These are phyloP conservation scores for Aspergillus sclerotioniger DNA, from an alignment of 495 filamentous ascomycete genomes.

Conservation along the genomic window DNA sequence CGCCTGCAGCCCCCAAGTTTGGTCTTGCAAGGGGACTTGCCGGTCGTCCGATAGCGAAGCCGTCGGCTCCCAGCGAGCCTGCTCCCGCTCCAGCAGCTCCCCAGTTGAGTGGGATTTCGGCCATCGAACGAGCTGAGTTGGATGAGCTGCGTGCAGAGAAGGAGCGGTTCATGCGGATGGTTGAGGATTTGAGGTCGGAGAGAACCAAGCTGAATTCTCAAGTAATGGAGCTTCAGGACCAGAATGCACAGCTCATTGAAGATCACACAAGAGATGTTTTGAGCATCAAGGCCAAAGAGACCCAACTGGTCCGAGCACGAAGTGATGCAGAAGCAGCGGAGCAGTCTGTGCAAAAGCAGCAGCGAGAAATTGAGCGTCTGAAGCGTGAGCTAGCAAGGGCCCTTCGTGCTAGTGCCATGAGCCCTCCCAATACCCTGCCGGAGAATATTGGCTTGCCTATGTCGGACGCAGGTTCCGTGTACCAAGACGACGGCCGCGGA, in stretches of 20 bases:
- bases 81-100: slow-evolving; percentile 43
- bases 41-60: slow-evolving; percentile 82
- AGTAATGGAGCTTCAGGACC: slow-evolving; percentile 84
- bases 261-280: slow-evolving; percentile 95
- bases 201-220: slow-evolving; percentile 71
- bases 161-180: slow-evolving; percentile 66
- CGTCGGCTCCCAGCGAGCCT: slow-evolving; percentile 48
- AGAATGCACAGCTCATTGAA: slow-evolving; percentile 95
- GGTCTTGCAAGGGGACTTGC: slow-evolving; percentile 76
- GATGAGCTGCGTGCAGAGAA: slow-evolving; percentile 83
- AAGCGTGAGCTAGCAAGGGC: slow-evolving; percentile 68
- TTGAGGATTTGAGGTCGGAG: slow-evolving; percentile 75
- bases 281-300: slow-evolving; percentile 97
- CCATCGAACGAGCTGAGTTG: slow-evolving; percentile 81
- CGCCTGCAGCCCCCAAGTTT: slow-evolving; percentile 61
- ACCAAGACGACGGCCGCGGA: slow-evolving; percentile 35
- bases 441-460: slow-evolving; percentile 37
- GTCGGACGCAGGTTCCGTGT: slow-evolving; percentile 33
- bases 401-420: slow-evolving; percentile 43
- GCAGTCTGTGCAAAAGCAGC: slow-evolving; percentile 74
- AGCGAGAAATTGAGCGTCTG: slow-evolving; percentile 86
- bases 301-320: slow-evolving; percentile 87
- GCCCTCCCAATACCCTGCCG: slow-evolving; percentile 33
- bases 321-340: slow-evolving; percentile 88
- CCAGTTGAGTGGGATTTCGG: slow-evolving; percentile 58